phyloP scores from a whole-genome alignment of 2,329 filamentous ascomycete genomes.

The Lojkania enalia region DNA sequence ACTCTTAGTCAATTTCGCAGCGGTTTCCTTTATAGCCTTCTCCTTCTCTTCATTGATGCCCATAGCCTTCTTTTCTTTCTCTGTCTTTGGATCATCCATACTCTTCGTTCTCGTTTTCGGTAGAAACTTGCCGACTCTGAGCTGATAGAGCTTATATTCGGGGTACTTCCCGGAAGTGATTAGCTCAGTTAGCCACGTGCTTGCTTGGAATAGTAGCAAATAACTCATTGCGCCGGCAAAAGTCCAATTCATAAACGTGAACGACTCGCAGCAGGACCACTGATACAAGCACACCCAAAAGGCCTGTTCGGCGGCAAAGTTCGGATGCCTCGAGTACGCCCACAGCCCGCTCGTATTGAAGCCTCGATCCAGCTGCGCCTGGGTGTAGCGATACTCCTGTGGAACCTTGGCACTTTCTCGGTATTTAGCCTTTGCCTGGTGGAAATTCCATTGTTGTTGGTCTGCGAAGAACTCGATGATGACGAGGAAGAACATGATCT shows the following conservation, averaged over 20 bases:
- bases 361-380: slow-evolving; percentile 82
- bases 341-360: slow-evolving; percentile 85
- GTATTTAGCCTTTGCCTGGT: slow-evolving; percentile 78
- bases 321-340: slow-evolving; percentile 88
- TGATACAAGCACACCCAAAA: slow-evolving; percentile 89
- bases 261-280: slow-evolving; percentile 79
- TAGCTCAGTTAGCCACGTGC: slow-evolving; percentile 82
- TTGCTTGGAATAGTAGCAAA: slow-evolving; percentile 82
- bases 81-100: slow-evolving; percentile 30
- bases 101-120: slow-evolving; percentile 56
- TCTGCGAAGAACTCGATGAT: slow-evolving; percentile 80
- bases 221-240: slow-evolving; percentile 70
- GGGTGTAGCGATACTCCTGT: slow-evolving; percentile 61
- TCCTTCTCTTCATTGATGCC: slow-evolving; percentile 27
- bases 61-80: too few relatives aligned
- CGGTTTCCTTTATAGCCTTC: slow-evolving; percentile 9
- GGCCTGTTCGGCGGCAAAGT: slow-evolving; percentile 89
- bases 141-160: slow-evolving; percentile 84
- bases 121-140: slow-evolving; percentile 79
- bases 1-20: slow-evolving; percentile 24
- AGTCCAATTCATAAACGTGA: slow-evolving; percentile 77
- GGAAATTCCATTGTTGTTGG: slow-evolving; percentile 90
- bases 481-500: slow-evolving; percentile 59
- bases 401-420: slow-evolving; percentile 72
- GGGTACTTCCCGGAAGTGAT: slow-evolving; percentile 83